phyloP scores from a whole-genome alignment of 2,329 filamentous ascomycete species.

The Trichoderma pleuroti region DNA sequence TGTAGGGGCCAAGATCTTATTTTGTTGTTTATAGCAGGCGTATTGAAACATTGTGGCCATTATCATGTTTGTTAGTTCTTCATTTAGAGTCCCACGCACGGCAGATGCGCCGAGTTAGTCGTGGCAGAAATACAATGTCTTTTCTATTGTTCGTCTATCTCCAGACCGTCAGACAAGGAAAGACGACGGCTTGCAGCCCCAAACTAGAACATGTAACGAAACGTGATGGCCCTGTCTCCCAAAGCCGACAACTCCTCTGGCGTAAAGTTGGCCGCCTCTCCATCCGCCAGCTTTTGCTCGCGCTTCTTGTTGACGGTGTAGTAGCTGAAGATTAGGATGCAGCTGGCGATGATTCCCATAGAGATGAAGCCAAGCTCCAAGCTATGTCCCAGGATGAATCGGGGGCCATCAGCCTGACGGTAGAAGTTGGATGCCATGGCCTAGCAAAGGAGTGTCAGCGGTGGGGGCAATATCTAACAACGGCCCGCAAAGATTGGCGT shows the following conservation, averaged over 20 bases:
- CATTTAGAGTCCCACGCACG: conserved; percentile 22
- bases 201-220: conserved; percentile 54
- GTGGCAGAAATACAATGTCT: conserved; percentile 11
- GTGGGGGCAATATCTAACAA: background rate
- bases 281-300: conserved; percentile 41
- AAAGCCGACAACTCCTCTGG: conserved; percentile 52
- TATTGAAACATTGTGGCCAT: conserved; percentile 21
- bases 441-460: conserved; percentile 25
- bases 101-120: background rate
- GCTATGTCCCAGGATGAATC: conserved; percentile 49
- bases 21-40: conserved; percentile 21
- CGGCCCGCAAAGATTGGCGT: background rate
- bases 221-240: conserved; percentile 61
- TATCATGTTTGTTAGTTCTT: conserved; percentile 21
- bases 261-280: conserved; percentile 38
- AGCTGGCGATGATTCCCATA: conserved; percentile 43
- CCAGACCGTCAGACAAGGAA: background rate
- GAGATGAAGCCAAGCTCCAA: conserved; percentile 50
- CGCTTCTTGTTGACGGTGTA: conserved; percentile 56
- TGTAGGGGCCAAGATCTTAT: conserved; percentile 18
- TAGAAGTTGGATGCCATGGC: conserved; percentile 74
- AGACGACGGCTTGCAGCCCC: background rate
- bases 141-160: background rate
- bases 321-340: conserved; percentile 50
- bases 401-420: conserved; percentile 46